Evolutionary conservation across 306 rosid genomes (phyloP).

Genomic region (Castanopsis chinensis): DNA sequence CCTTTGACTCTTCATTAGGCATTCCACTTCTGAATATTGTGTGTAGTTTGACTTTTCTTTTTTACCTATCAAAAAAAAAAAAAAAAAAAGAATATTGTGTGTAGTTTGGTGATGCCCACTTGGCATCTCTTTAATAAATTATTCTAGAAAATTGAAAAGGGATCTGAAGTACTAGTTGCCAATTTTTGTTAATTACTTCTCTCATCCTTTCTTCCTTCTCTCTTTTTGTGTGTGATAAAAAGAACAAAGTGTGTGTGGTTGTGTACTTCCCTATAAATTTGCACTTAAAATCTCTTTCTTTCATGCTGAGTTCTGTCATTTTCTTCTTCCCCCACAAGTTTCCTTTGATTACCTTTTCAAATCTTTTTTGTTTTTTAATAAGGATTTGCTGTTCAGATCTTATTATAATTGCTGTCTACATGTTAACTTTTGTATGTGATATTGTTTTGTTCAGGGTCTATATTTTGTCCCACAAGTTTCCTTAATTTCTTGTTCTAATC

Average conservation of each 20-base stretch:
- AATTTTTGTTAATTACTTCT: background rate
- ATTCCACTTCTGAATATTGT: background rate
- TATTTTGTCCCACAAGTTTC: slow-evolving; percentile 17
- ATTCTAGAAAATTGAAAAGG: background rate
- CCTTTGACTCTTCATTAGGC: background rate
- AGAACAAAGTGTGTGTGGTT: background rate
- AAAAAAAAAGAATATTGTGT: background rate
- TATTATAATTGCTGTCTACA: slow-evolving; percentile 3
- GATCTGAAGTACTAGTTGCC: background rate
- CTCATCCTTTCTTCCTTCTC: background rate
- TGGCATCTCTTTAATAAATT: background rate
- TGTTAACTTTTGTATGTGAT: background rate
- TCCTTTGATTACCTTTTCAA: no score
- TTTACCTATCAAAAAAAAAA: no score
- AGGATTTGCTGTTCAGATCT: slow-evolving; percentile 3
- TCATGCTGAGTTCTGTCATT: background rate
- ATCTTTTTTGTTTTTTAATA: no score
- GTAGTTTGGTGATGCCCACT: background rate
- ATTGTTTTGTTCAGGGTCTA: slow-evolving; percentile 69
- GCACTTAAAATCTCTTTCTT: background rate
- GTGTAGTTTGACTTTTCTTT: no score
- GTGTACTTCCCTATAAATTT: background rate
- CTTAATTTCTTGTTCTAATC: slow-evolving; percentile 3
- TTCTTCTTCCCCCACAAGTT: background rate
- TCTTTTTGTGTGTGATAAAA: no score